Base-by-base conservation (phyloP, 1,284 basidiomycete genomes). In the Fomitiporia mediterranea region DNA sequence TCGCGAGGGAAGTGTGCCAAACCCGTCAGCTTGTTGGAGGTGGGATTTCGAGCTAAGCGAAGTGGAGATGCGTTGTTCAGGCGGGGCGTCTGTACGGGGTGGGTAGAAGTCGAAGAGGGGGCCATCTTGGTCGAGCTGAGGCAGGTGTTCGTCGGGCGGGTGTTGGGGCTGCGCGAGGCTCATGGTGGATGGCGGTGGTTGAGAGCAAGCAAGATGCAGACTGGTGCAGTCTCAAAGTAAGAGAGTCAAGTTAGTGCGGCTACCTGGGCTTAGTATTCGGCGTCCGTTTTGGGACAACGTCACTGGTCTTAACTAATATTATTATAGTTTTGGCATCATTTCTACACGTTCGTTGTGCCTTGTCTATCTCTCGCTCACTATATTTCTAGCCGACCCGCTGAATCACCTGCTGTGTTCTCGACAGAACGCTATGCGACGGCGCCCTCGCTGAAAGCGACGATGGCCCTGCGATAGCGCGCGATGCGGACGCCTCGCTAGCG, bases 91-190 rank as follows among this genome's bases (percentile, higher is more conserved):
- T 13, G 28, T 23, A 38, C 27, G 30, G n/a, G 48, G 56, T 7
- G 57, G 57, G 32, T 59, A 53, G 42, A 46, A 59, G 53, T 59
- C 57, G 37, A 59, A 59, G 28, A 59, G 57, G 21, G 57, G 57
- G 32, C 57, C 57, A 21, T 59, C 57, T 25, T 35, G 28, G 19
- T 51, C 37, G 42, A 55, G 40, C 9, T 47, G 34, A 21, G 37
- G 28, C 28, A 42, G 37, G 46, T 38, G 44, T 47, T 49, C 57
- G 49, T 34, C 28, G 40, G 48, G 8, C 15, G 56, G 50, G 11
- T 32, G 32, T 37, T 53, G 50, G 27, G 49, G 44, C 53, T 51
- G 53, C 37, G 48, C 55, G 46, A 56, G 55, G 37, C 44, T 60
- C 58, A 60, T 60, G 19, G 38, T 47, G 40, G 57, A 42, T 43